Evolutionary conservation across 805 yeast genomes (phyloP).

Genomic region (Naumovozyma baii): DNA sequence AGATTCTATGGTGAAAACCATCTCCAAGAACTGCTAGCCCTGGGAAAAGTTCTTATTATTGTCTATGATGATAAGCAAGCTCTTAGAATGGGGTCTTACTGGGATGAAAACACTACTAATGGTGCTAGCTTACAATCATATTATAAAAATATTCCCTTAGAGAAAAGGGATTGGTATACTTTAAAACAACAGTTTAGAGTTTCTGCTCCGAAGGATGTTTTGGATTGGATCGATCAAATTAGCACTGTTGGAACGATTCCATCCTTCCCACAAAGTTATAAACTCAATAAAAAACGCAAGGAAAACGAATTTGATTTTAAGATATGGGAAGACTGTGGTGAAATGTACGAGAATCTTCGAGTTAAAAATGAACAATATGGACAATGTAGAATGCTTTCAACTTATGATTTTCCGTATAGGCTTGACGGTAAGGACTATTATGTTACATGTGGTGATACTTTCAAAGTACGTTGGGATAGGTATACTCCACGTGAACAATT

Average conservation of each 20-base stretch:
- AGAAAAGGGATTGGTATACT: constrained; percentile 22
- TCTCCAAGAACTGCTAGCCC: constrained; percentile 32
- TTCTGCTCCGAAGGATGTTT: constrained; percentile 31
- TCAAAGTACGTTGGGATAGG: constrained; percentile 39
- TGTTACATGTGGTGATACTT: constrained; percentile 36
- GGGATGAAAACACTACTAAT: constrained; percentile 30
- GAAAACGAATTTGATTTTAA: constrained; percentile 27
- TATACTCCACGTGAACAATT: constrained; percentile 32
- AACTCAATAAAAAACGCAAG: constrained; percentile 6
- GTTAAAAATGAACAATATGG: constrained; percentile 28
- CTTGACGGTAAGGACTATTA: constrained; percentile 38
- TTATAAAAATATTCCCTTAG: constrained; percentile 14
- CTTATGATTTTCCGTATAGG: constrained; percentile 40
- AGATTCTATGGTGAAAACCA: constrained; percentile 38
- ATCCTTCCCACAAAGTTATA: constrained; percentile 25
- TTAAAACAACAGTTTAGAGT: constrained; percentile 37
- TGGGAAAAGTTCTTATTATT: constrained; percentile 33
- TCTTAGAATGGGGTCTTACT: constrained; percentile 38
- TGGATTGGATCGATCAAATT: constrained; percentile 33
- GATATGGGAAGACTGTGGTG: constrained; percentile 35
- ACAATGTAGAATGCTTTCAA: constrained; percentile 35
- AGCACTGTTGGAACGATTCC: constrained; percentile 30
- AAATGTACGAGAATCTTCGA: constrained; percentile 33
- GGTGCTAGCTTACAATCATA: constrained; percentile 30
- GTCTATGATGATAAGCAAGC: constrained; percentile 40